Base-by-base conservation (phyloP, 768 basidiomycete species). In the Boletus rufocinnamomeus region DNA sequence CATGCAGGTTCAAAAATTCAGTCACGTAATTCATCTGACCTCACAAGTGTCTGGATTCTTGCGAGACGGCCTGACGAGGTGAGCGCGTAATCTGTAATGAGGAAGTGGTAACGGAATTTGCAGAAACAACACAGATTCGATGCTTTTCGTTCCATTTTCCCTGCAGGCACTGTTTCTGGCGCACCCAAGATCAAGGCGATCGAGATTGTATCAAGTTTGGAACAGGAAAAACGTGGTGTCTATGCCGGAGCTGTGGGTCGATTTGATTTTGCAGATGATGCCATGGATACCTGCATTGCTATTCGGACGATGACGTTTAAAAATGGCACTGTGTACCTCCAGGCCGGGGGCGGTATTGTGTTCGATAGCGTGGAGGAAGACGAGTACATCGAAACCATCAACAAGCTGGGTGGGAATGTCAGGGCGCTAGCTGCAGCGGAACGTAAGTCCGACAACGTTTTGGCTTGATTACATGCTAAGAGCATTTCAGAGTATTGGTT, bases 111-210 rank as follows among this genome's bases (percentile, higher is more conserved):
- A 55, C 57, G 2, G 19, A 60, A 55, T 21, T 50, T 54, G 52
- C 23, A 50, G 50, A 23, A 50, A 43, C 41, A 27, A 30, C 6
- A 3, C 63, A 95, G 95, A 63, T 99, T 98, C 69, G 96, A 98
- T 71, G 97, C 97, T 0, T 98, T 99, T 83, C 86, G 96, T 11
- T 98, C 96, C 25, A 98, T 99, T 63, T 98, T 99, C 79, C 97
- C 97, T 2, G 95, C 96, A 19, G 97, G 97, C 0, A 99, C 97
- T 3, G 97, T 99, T 27, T 98, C 96, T 1, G 97, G 97, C 25
- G 97, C 97, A 34, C 97, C 97, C 2, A 99, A 99, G 76, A 95
- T 99, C 74, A 97, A 96, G 72, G 97, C 97, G 1, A 93, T 99
- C 61, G 93, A 99, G 72, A 86, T 99, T 43, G 78, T 99, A 30